These are phyloP conservation scores for Parastagonospora avenae DNA, from an alignment of 2,329 filamentous ascomycete genomes.

Conservation along the genomic window DNA sequence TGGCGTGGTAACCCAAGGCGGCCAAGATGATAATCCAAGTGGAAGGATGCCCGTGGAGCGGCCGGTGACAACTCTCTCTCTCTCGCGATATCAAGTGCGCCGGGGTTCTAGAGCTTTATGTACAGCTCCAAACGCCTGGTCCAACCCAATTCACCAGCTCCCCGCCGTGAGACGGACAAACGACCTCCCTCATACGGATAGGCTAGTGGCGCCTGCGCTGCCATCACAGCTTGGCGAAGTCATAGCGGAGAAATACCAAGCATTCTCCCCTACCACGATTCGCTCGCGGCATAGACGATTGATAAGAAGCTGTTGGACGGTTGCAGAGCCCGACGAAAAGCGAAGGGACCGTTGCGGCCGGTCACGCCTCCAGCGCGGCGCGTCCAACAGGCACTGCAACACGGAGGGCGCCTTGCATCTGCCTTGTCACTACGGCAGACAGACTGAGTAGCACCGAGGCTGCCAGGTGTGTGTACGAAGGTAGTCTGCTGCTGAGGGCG, in stretches of 20 bases:
- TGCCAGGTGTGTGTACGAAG: too few species aligned
- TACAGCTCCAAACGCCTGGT: slow-evolving; percentile 26
- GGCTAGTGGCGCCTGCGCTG: background rate
- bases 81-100: slow-evolving; percentile 10
- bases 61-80: background rate
- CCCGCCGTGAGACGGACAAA: slow-evolving; percentile 3
- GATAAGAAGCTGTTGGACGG: slow-evolving; percentile 2
- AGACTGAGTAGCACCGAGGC: too few species aligned
- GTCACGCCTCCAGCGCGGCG: background rate
- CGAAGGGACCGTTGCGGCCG: background rate
- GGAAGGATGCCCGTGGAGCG: slow-evolving; percentile 3
- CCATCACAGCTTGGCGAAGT: background rate
- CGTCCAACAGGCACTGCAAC: background rate
- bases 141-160: slow-evolving; percentile 16
- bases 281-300: background rate
- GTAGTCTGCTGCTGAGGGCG: too few species aligned
- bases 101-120: slow-evolving; percentile 18
- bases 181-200: too few species aligned
- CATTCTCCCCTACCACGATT: background rate
- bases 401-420: too few species aligned
- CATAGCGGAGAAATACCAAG: slow-evolving; percentile 3
- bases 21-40: background rate
- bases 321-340: background rate
- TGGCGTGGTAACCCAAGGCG: slow-evolving; percentile 10
- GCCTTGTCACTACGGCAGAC: too few species aligned